Percentiles rank a stretch among this genome's conserved stretches.
Evolutionary conservation across 352 stramenopile species (phyloP).

Genomic region (Globisporangium okanoganense): DNA sequence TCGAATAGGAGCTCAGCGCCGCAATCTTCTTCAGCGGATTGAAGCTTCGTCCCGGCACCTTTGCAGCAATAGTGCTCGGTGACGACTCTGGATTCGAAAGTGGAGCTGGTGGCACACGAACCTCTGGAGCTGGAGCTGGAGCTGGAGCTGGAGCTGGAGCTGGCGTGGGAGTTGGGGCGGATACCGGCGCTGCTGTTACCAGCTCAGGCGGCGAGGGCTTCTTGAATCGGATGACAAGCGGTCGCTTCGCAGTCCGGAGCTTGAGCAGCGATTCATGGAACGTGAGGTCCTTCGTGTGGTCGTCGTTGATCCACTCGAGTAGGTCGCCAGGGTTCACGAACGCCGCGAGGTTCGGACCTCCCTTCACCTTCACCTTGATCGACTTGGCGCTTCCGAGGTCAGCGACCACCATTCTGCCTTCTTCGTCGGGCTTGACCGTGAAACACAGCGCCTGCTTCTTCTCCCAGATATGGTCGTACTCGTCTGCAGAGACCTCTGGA

Average conservation of each 20-base stretch:
- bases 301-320: slow-evolving; percentile 84
- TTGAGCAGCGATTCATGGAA: slow-evolving; percentile 86
- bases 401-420: slow-evolving; percentile 71
- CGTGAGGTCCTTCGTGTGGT: slow-evolving; percentile 58
- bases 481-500: slow-evolving; percentile 57
- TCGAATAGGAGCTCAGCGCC: slow-evolving; percentile 33
- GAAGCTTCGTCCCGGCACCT: slow-evolving; percentile 31
- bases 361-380: slow-evolving; percentile 81
- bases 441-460: slow-evolving; percentile 87
- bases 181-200: slow-evolving; percentile 14
- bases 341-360: slow-evolving; percentile 44
- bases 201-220: slow-evolving; percentile 47
- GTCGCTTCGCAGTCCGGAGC: slow-evolving; percentile 76
- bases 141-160: slow-evolving; percentile 16
- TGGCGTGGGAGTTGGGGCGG: slow-evolving; percentile 17
- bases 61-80: background rate
- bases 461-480: slow-evolving; percentile 87
- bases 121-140: background rate
- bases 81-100: slow-evolving; percentile 18
- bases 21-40: slow-evolving; percentile 68
- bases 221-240: slow-evolving; percentile 83
- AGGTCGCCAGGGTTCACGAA: slow-evolving; percentile 58
- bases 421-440: slow-evolving; percentile 63
- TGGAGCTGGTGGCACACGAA: slow-evolving; percentile 12
- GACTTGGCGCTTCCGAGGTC: slow-evolving; percentile 84